phyloP scores from a whole-genome alignment of 208 protist species.

The Trypanosoma mega region DNA sequence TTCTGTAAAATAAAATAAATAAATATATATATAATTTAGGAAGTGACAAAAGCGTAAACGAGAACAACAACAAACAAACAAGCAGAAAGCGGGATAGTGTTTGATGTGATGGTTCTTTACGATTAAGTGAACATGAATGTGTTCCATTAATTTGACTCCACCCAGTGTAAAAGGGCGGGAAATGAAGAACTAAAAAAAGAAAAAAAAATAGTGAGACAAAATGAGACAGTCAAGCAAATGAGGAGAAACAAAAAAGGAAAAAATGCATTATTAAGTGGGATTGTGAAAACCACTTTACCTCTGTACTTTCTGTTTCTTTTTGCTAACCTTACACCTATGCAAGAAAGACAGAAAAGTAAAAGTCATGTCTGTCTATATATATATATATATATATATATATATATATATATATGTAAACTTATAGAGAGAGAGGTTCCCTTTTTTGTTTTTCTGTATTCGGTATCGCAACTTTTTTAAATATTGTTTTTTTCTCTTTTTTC shows the following conservation, averaged over 20 bases:
- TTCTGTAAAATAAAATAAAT: not conserved
- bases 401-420: not conserved
- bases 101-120: no score
- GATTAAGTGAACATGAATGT: no score
- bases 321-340: no score
- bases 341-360: no score
- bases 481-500: no score
- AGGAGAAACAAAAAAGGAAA: constrained; percentile 1
- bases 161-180: not conserved
- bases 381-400: constrained; percentile 10
- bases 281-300: no score
- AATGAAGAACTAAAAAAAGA: not conserved
- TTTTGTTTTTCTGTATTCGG: no score
- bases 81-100: not conserved
- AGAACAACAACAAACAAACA: not conserved
- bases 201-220: constrained; percentile 19
- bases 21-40: not conserved
- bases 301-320: no score
- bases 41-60: not conserved
- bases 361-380: constrained; percentile 52
- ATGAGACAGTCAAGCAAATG: constrained; percentile 31
- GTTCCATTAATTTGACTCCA: no score
- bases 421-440: no score
- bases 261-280: no score
- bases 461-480: no score